A percentile compares a stretch with the other conserved stretches of the same genome.
Conservation (phyloP, 2,329 filamentous ascomycete genomes). For the Calonectria honghensis region DNA sequence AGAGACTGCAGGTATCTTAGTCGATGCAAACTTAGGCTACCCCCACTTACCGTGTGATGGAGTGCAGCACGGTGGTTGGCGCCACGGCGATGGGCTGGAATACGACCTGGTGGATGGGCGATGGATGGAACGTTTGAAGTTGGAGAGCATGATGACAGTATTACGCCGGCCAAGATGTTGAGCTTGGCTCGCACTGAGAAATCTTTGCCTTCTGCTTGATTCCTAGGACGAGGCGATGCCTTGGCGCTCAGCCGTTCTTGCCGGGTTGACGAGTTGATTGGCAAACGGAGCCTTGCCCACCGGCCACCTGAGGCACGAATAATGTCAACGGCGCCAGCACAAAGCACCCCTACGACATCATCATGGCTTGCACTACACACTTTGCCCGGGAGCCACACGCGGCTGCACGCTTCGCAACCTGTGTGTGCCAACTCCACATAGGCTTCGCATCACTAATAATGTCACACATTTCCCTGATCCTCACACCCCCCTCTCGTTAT, state of each 20-base stretch:
- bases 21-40: conserved; percentile 14
- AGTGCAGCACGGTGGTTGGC: conserved; percentile 23
- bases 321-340: conserved; percentile 1
- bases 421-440: conserved; percentile 27
- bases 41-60: conserved; percentile 35
- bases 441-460: conserved; percentile 18
- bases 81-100: conserved; percentile 10
- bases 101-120: conserved; percentile 27
- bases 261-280: conserved; percentile 24
- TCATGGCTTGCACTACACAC: conserved; percentile 22
- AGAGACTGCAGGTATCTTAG: conserved; percentile 4
- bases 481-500: conserved; percentile 12
- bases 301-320: conserved; percentile 22
- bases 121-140: conserved; percentile 9
- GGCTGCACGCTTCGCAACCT: conserved; percentile 30
- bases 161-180: conserved; percentile 16
- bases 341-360: conserved; percentile 15
- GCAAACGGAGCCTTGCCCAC: conserved; percentile 12
- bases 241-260: conserved; percentile 35
- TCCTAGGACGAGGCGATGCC: conserved; percentile 20
- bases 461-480: conserved; percentile 24
- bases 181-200: background rate
- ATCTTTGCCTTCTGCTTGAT: conserved; percentile 13
- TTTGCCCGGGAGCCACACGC: conserved; percentile 24
- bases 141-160: conserved; percentile 22